These are phyloP conservation scores for Psilocybe cyanescens DNA, from an alignment of 768 basidiomycete genomes.

Conservation along the genomic window DNA sequence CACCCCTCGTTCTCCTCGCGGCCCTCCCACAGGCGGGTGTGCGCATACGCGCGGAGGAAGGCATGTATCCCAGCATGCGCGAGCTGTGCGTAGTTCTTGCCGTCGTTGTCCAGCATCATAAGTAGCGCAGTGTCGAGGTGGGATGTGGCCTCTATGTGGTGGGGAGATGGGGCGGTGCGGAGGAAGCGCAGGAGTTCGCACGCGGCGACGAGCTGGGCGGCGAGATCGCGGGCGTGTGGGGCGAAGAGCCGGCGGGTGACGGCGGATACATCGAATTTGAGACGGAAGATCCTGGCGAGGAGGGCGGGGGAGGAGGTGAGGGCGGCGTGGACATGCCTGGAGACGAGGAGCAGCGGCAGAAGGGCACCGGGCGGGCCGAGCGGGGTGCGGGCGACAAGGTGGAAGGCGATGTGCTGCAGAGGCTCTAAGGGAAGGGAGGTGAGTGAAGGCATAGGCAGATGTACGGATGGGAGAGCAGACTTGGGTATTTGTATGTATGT, in stretches of 20 bases:
- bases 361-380: constrained; percentile 52
- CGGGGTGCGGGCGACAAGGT: constrained; percentile 42
- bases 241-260: constrained; percentile 53
- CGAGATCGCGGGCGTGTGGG: constrained; percentile 31
- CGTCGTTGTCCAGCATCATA: constrained; percentile 71
- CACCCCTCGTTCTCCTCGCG: constrained; percentile 46
- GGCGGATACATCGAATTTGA: constrained; percentile 60
- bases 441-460: constrained; percentile 2
- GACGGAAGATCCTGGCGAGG: constrained; percentile 55
- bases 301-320: constrained; percentile 41
- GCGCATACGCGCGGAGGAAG: constrained; percentile 50
- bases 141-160: constrained; percentile 21
- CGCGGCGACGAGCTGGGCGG: constrained; percentile 42
- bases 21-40: constrained; percentile 48
- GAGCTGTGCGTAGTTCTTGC: constrained; percentile 62
- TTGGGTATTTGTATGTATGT: constrained; percentile 1
- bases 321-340: constrained; percentile 36
- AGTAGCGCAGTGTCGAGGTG: constrained; percentile 53
- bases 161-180: not conserved
- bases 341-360: constrained; percentile 52
- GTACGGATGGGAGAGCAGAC: not conserved
- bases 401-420: constrained; percentile 56
- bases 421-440: constrained; percentile 33
- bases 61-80: constrained; percentile 50
- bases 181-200: constrained; percentile 40